phyloP scores from a whole-genome alignment of 2,329 filamentous ascomycete genomes.

The Fusarium sp. region DNA sequence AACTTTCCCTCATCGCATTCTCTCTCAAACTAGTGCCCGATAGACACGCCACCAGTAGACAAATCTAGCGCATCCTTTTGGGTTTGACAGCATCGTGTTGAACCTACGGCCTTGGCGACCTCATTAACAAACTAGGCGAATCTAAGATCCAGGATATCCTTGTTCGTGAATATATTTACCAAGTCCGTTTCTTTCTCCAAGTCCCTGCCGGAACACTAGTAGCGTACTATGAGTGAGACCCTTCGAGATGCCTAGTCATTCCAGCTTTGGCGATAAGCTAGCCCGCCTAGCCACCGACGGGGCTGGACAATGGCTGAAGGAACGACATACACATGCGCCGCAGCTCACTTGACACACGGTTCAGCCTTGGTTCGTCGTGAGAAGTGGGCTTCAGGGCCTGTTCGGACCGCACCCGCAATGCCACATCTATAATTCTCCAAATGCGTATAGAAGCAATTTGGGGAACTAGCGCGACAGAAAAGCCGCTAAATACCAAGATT shows the following conservation, averaged over 20 bases:
- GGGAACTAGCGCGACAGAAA: conserved; percentile 22
- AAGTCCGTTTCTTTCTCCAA: conserved; percentile 18
- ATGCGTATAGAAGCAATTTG: conserved; percentile 38
- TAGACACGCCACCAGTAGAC: not conserved
- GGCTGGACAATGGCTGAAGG: conserved; percentile 37
- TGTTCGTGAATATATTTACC: conserved; percentile 25
- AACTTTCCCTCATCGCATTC: conserved; percentile 11
- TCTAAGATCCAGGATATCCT: conserved; percentile 11
- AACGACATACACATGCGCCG: conserved; percentile 49
- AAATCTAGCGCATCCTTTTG: not conserved
- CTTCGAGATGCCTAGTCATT: conserved; percentile 18
- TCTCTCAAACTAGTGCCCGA: not conserved
- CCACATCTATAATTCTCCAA: conserved; percentile 42
- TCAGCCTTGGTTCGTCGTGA: conserved; percentile 37
- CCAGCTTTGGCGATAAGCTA: conserved; percentile 21
- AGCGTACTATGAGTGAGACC: conserved; percentile 20
- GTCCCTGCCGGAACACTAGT: conserved; percentile 21
- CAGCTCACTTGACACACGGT: conserved; percentile 50
- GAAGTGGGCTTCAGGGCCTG: conserved; percentile 41
- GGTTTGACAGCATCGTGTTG: conserved; percentile 6
- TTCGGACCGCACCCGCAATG: conserved; percentile 39
- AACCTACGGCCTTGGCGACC: not conserved
- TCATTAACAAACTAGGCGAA: conserved; percentile 7
- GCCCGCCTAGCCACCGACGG: conserved; percentile 25
- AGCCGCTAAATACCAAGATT: conserved; percentile 19